Percentiles rank a stretch among this genome's conserved stretches.
Conservation (phyloP, 2,329 filamentous ascomycete genomes). For the Penicillium frequentans region DNA sequence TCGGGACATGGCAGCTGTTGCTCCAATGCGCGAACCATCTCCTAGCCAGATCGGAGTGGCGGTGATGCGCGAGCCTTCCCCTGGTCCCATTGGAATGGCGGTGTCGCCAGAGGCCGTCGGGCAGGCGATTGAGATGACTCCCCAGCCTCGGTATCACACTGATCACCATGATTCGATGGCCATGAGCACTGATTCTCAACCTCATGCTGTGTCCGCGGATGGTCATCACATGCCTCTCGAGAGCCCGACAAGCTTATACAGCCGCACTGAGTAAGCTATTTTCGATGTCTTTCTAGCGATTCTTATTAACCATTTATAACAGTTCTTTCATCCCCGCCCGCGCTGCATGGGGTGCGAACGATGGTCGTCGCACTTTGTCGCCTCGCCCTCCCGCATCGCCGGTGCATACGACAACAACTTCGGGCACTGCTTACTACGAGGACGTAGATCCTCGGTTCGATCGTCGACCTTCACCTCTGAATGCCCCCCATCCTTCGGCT, state of each 20-base stretch:
- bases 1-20: conserved; percentile 21
- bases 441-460: conserved; percentile 89
- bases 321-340: conserved; percentile 50
- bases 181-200: conserved; percentile 15
- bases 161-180: conserved; percentile 25
- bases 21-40: conserved; percentile 27
- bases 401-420: conserved; percentile 2
- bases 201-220: conserved; percentile 29
- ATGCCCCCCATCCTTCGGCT: conserved; percentile 31
- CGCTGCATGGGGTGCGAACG: conserved; percentile 33
- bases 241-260: conserved; percentile 72
- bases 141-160: conserved; percentile 53
- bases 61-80: conserved; percentile 30
- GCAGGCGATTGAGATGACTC: conserved; percentile 79
- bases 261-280: conserved; percentile 66
- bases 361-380: conserved; percentile 14
- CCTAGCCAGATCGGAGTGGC: conserved; percentile 37
- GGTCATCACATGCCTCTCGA: conserved; percentile 37
- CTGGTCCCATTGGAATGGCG: conserved; percentile 35
- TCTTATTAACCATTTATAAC: conserved; percentile 17
- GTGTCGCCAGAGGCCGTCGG: conserved; percentile 49
- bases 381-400: conserved; percentile 9
- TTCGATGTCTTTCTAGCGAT: background rate
- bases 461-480: conserved; percentile 29
- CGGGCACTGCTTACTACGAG: conserved; percentile 70